Evolutionary conservation across 2,329 filamentous ascomycete species (phyloP).

Genomic region (Colletotrichum eleusines): DNA sequence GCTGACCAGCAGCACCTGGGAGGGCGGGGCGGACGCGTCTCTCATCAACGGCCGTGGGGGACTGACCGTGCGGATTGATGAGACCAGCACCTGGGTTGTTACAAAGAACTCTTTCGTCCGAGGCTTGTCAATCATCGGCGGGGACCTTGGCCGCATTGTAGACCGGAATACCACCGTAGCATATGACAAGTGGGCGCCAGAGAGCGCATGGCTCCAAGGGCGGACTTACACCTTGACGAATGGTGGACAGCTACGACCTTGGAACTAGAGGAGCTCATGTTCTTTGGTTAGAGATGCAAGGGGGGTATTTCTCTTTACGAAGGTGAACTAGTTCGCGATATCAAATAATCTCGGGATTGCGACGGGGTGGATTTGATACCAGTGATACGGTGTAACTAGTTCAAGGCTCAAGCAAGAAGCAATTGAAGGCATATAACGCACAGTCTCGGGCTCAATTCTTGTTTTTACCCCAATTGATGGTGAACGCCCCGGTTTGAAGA

Average conservation of each 20-base stretch:
- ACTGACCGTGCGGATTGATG: slow-evolving; percentile 7
- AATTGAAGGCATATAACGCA: neutral
- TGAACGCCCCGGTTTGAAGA: neutral
- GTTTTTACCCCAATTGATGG: no score
- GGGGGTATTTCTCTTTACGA: neutral
- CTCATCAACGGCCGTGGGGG: slow-evolving; percentile 11
- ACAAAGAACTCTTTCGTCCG: slow-evolving; percentile 19
- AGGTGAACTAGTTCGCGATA: neutral
- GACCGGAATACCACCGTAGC: slow-evolving; percentile 3
- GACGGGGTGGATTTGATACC: neutral
- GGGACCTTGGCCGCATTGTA: slow-evolving; percentile 1
- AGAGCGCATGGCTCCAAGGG: slow-evolving; percentile 21
- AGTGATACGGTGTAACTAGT: neutral
- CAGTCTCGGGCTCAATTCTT: no score
- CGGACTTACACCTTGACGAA: slow-evolving; percentile 11
- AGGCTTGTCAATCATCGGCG: slow-evolving; percentile 19
- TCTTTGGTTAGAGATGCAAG: no score
- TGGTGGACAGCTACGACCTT: slow-evolving; percentile 15
- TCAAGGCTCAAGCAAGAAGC: no score
- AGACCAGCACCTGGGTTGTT: slow-evolving; percentile 19
- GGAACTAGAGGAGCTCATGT: neutral
- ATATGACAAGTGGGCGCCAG: slow-evolving; percentile 13
- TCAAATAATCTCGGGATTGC: no score
- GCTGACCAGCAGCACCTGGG: slow-evolving; percentile 14
- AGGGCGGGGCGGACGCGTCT: neutral